Evolutionary conservation across 306 rosid species (phyloP).

Genomic region (Medicago arabica): DNA sequence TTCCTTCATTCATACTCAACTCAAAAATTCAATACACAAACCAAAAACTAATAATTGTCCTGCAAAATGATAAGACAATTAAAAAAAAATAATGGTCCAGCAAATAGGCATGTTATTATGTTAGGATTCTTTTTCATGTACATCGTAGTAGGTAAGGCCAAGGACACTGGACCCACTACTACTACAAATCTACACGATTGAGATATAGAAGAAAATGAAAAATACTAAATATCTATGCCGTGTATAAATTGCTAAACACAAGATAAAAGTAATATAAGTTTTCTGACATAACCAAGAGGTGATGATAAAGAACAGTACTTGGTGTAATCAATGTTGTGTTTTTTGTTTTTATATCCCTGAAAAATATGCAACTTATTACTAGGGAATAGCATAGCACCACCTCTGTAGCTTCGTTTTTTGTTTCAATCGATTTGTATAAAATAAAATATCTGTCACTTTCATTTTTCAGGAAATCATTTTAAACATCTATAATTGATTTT

Average conservation of each 20-base stretch:
- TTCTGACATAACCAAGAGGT: constrained; percentile 43
- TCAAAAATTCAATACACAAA: constrained; percentile 10
- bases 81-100: constrained; percentile 40
- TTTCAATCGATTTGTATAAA: constrained; percentile 8
- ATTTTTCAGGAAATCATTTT: background rate
- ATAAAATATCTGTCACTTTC: constrained; percentile 11
- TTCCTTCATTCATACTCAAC: constrained; percentile 10
- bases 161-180: constrained; percentile 48
- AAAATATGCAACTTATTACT: constrained; percentile 8
- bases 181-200: background rate
- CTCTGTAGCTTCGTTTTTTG: constrained; percentile 25
- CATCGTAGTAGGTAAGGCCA: constrained; percentile 41
- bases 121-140: constrained; percentile 49
- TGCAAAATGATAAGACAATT: constrained; percentile 35
- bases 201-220: constrained; percentile 36
- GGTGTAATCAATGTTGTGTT: constrained; percentile 31
- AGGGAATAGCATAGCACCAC: constrained; percentile 4
- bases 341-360: constrained; percentile 2
- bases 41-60: constrained; percentile 38
- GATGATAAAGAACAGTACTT: background rate
- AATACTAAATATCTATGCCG: constrained; percentile 47
- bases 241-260: constrained; percentile 38
- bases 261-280: constrained; percentile 31
- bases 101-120: constrained; percentile 43
- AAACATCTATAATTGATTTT: background rate